Base-by-base conservation (phyloP, 192 early-diverging fungal genomes). In the Umbelopsis sp. region DNA sequence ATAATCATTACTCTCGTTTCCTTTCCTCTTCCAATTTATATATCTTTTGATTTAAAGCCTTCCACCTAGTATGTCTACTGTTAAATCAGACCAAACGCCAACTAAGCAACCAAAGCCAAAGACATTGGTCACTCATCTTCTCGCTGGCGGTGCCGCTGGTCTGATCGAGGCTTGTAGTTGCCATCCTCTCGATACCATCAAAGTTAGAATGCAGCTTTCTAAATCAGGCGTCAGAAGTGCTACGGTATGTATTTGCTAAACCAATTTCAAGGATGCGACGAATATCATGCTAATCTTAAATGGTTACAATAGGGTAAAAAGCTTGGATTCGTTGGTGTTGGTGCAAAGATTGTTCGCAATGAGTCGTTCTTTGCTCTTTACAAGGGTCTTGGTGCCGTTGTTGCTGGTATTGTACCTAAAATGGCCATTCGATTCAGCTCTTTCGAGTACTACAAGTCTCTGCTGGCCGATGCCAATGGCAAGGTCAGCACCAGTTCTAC, bases 351-450 rank as follows among this genome's bases (percentile, higher is more conserved):
- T 67, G 87, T 93, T 9, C 81, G 85, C 71, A 92, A 90, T 70
- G 97, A 99, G 76, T 94, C 94, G 18, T 81, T 94, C 30, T 79
- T 95, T 37, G 92, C 91, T 1, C 89, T 99, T 6, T 99, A 99
- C 91, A 97, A 97, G 85, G 97, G 97, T 68, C 87, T 99, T 13
- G 96, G 96, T 41, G 97, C 97, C 10, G 96, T 99, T 3, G 91
- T 95, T 13, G 87, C 94, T 4, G 96, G 97, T 45, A 99, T 99
- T 72, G 94, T 99, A 16, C 97, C 97, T 74, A 99, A 99, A 86
- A 97, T 98, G 95, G 97, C 96, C 23, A 99, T 99, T 75, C 91
- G 97, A 51, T 99, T 99, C 84, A 93, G 92, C 7, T 94, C 92
- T 55, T 97, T 99, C 74, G 95, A 99, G 80, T 84, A 87, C 49